Percentiles rank a stretch among this genome's conserved stretches.
These are phyloP conservation scores for Pythium graminicola DNA, from an alignment of 352 stramenopile species.

Conservation along the genomic window DNA sequence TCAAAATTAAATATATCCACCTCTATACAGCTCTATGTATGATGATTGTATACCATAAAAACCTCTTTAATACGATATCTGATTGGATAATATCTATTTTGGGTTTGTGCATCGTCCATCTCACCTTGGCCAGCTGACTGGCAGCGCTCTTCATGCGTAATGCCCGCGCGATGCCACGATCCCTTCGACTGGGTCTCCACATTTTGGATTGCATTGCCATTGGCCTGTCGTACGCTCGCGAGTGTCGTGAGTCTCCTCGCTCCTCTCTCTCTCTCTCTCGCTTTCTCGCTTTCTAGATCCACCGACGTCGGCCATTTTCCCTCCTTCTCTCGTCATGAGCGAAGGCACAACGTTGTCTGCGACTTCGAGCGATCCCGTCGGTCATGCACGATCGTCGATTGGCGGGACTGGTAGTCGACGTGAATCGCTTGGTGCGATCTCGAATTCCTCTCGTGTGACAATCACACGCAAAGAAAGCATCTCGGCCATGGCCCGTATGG, in stretches of 20 bases:
- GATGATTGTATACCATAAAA: too few species aligned
- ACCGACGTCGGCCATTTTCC: too few species aligned
- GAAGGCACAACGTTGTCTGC: conserved; percentile 17
- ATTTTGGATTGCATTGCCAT: too few species aligned
- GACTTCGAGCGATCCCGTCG: conserved; percentile 3
- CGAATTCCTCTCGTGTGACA: conserved; percentile 4
- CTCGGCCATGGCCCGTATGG: conserved; percentile 21
- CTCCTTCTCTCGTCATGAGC: conserved; percentile 7
- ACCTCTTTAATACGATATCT: too few species aligned
- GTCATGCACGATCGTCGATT: conserved; percentile 15
- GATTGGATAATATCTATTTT: too few species aligned
- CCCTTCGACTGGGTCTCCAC: too few species aligned
- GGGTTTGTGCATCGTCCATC: too few species aligned
- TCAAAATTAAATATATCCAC: too few species aligned
- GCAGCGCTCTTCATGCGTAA: neutral
- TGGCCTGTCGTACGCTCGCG: too few species aligned
- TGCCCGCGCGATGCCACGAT: conserved; percentile 1
- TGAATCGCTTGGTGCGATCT: conserved; percentile 3
- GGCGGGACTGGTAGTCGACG: neutral
- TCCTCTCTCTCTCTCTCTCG: neutral
- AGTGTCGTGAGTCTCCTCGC: neutral
- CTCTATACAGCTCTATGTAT: too few species aligned
- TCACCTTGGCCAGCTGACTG: conserved; percentile 2
- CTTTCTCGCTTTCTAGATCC: conserved; percentile 4
- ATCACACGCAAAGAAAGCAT: conserved; percentile 6